These are phyloP conservation scores for Neurospora hispaniola DNA, from an alignment of 495 filamentous ascomycete genomes.

Conservation along the genomic window DNA sequence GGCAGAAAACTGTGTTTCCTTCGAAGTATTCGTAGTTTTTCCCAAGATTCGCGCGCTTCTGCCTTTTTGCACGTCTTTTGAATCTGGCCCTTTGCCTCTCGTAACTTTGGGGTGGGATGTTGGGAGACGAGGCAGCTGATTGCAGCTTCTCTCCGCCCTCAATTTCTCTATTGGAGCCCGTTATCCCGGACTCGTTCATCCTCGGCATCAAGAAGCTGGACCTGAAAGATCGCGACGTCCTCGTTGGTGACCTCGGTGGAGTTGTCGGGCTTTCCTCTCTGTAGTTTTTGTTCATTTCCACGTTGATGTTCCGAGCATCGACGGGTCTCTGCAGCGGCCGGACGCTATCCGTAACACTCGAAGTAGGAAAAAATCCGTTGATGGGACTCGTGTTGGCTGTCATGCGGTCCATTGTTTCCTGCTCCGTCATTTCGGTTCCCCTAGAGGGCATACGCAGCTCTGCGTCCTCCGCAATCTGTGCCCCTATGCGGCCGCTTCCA, in stretches of 20 bases:
- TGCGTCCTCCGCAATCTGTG: conserved; percentile 35
- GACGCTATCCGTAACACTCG: conserved; percentile 64
- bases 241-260: conserved; percentile 25
- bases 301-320: conserved; percentile 40
- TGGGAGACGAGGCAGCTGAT: conserved; percentile 65
- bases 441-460: conserved; percentile 52
- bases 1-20: conserved; percentile 84
- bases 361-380: conserved; percentile 48
- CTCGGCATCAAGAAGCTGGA: conserved; percentile 53
- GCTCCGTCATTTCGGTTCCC: conserved; percentile 70
- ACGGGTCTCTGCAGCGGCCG: conserved; percentile 48
- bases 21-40: conserved; percentile 85
- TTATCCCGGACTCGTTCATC: conserved; percentile 31
- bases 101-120: conserved; percentile 30
- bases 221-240: conserved; percentile 62
- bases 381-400: conserved; percentile 69
- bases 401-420: conserved; percentile 47
- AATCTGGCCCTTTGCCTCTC: conserved; percentile 14
- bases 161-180: conserved; percentile 40
- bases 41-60: conserved; percentile 25
- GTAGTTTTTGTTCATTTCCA: conserved; percentile 48
- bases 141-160: conserved; percentile 65
- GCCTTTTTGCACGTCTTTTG: conserved; percentile 9
- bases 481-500: conserved; percentile 27
- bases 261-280: conserved; percentile 36